Evolutionary conservation across 352 stramenopile genomes (phyloP).

Genomic region (Pythium biforme): DNA sequence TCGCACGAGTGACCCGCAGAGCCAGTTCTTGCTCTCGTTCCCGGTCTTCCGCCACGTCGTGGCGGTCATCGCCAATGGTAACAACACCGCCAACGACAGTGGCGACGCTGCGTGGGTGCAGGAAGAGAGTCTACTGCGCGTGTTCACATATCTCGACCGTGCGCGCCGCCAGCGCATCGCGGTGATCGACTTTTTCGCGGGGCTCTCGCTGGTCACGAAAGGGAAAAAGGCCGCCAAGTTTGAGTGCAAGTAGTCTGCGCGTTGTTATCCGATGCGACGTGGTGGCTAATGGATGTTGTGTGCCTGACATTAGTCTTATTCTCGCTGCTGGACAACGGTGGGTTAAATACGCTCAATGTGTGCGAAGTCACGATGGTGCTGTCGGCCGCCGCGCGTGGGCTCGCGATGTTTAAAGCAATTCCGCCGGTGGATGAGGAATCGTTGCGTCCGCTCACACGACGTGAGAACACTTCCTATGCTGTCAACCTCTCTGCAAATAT

Average conservation of each 20-base stretch:
- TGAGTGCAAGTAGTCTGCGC: constrained; percentile 38
- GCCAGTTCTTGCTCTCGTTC: constrained; percentile 58
- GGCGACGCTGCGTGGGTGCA: constrained; percentile 15
- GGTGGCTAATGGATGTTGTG: neutral
- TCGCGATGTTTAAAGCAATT: constrained; percentile 54
- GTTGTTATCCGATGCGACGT: neutral
- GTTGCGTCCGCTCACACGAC: constrained; percentile 36
- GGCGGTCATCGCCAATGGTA: neutral
- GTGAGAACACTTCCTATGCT: constrained; percentile 24
- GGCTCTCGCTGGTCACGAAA: constrained; percentile 52
- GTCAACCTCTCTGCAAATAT: neutral
- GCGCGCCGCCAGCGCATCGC: constrained; percentile 29
- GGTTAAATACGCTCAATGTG: constrained; percentile 51
- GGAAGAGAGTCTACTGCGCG: constrained; percentile 44
- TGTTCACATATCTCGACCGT: constrained; percentile 43
- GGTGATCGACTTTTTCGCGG: constrained; percentile 62
- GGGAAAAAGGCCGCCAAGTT: constrained; percentile 67
- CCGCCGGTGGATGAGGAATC: constrained; percentile 10
- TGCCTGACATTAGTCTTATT: constrained; percentile 47
- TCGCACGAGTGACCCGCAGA: constrained; percentile 26
- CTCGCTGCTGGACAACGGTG: constrained; percentile 60
- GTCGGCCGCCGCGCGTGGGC: constrained; percentile 38
- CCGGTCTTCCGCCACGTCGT: constrained; percentile 48
- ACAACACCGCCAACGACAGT: neutral
- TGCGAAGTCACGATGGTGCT: constrained; percentile 65